Evolutionary conservation across 495 filamentous ascomycete genomes (phyloP), one percentile per base, ranked within the genome.

Genomic region (Hypoxylon intermedium): DNA sequence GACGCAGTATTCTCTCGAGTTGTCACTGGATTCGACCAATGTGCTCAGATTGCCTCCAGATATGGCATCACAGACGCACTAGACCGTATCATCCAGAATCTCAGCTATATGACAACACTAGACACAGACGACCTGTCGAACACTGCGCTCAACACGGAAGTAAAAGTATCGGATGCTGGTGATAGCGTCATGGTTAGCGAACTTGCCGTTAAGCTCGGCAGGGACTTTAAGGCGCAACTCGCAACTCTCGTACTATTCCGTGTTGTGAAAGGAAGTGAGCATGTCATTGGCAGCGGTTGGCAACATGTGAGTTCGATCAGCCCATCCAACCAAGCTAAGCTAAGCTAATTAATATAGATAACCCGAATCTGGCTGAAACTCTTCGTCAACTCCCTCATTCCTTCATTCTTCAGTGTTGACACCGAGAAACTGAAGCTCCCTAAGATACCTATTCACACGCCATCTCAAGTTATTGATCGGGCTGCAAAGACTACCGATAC

Each of bases 161-260:
- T 99, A 9, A 93, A 98, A 70, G 92, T 86, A 37, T 92, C 87
- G 0, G 87, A 91, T 65, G 93, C 89, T 72, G 94, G 88, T 62
- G 93, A 90, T 71, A 96, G 88, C 64, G 91, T 99, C 21, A 99
- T 99, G 94, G 94, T 99, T 65, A 98, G 94, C 71, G 93, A 99
- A 79, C 82, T 97, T 50, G 94, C 94, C 48, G 94, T 99, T 61
- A 93, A 93, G 69, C 96, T 99, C 75, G 94, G 94, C 19, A 82
- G 93, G 53, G 93, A 99, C 67, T 91, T 93, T 71, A 88, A 91
- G 67, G 93, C 93, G 26, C 93, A 98, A 72, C 75, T 98, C 51
- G 95, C 95, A 19, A 96, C 92, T 34, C 86, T 97, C 46, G 91
- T 98, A 26, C 76, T 99, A 38, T 99, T 98, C 80, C 84, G 91